phyloP scores from a whole-genome alignment of 2,329 filamentous ascomycete genomes.

The Talaromyces atroroseus region DNA sequence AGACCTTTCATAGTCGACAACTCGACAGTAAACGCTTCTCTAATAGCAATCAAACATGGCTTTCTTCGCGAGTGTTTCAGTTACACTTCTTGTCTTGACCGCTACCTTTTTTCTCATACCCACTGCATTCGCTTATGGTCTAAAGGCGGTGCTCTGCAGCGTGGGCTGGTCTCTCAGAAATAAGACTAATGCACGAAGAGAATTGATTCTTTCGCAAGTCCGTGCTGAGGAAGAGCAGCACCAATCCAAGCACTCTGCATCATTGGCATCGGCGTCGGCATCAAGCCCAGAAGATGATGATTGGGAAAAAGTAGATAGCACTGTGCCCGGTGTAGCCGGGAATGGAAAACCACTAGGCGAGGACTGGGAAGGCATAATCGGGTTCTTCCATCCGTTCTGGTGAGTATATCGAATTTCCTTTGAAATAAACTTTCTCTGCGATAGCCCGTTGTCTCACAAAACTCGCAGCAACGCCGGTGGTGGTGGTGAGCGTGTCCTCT shows the following conservation, averaged over 20 bases:
- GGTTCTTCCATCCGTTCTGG: conserved; percentile 98
- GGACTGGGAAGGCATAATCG: conserved; percentile 78
- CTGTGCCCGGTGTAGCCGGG: conserved; percentile 41
- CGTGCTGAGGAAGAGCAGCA: conserved; percentile 38
- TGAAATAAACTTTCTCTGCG: background rate
- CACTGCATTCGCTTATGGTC: conserved; percentile 26
- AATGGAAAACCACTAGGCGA: conserved; percentile 45
- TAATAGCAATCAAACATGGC: conserved; percentile 23
- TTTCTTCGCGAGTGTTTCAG: conserved; percentile 28
- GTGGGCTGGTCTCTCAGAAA: conserved; percentile 59
- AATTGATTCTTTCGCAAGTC: conserved; percentile 48
- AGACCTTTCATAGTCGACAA: background rate
- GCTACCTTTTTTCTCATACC: conserved; percentile 32
- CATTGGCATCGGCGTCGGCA: conserved; percentile 15
- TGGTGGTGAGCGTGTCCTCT: conserved; percentile 90
- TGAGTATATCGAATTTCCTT: conserved; percentile 32
- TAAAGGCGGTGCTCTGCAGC: conserved; percentile 33
- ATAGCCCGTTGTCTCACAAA: conserved; percentile 1
- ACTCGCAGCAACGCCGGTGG: conserved; percentile 80
- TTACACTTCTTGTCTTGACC: conserved; percentile 29
- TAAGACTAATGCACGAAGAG: conserved; percentile 58
- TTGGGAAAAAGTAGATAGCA: conserved; percentile 63
- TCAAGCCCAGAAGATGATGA: conserved; percentile 51
- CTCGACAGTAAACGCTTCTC: background rate
- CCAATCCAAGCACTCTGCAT: conserved; percentile 22